Evolutionary conservation across 352 stramenopile genomes (phyloP).

Genomic region (Phytophthora nicotianae): DNA sequence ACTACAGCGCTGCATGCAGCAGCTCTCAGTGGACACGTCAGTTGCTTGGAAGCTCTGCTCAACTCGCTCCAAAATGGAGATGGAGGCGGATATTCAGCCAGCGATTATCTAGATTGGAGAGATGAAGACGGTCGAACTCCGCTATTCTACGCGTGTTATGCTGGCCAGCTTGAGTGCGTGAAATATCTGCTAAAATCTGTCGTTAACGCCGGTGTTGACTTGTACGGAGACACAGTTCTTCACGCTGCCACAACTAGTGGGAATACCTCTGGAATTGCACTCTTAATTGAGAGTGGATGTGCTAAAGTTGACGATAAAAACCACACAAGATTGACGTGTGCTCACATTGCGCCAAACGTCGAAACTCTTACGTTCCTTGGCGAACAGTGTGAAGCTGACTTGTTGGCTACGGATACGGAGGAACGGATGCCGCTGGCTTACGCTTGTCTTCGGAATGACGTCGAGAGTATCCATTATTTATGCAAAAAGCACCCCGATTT

Average conservation of each 20-base stretch:
- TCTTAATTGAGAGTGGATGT: slow-evolving; percentile 49
- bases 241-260: slow-evolving; percentile 59
- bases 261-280: slow-evolving; percentile 28
- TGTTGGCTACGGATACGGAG: slow-evolving; percentile 57
- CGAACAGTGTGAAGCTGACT: slow-evolving; percentile 47
- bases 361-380: slow-evolving; percentile 44
- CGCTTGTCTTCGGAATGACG: slow-evolving; percentile 58
- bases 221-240: slow-evolving; percentile 65
- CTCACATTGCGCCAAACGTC: slow-evolving; percentile 51
- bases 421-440: slow-evolving; percentile 69
- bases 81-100: slow-evolving; percentile 23
- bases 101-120: slow-evolving; percentile 53
- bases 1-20: slow-evolving; percentile 62
- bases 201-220: slow-evolving; percentile 30
- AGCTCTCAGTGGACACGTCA: slow-evolving; percentile 55
- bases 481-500: slow-evolving; percentile 62
- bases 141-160: slow-evolving; percentile 78
- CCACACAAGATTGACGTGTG: slow-evolving; percentile 37
- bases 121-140: slow-evolving; percentile 70
- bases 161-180: slow-evolving; percentile 51
- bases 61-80: slow-evolving; percentile 23
- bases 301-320: slow-evolving; percentile 54
- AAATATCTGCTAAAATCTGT: slow-evolving; percentile 40
- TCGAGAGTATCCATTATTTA: slow-evolving; percentile 57
- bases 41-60: slow-evolving; percentile 53